Evolutionary conservation across 805 yeast genomes (phyloP), one percentile per base, ranked within the genome.

Genomic region (Clavispora phyllophila): DNA sequence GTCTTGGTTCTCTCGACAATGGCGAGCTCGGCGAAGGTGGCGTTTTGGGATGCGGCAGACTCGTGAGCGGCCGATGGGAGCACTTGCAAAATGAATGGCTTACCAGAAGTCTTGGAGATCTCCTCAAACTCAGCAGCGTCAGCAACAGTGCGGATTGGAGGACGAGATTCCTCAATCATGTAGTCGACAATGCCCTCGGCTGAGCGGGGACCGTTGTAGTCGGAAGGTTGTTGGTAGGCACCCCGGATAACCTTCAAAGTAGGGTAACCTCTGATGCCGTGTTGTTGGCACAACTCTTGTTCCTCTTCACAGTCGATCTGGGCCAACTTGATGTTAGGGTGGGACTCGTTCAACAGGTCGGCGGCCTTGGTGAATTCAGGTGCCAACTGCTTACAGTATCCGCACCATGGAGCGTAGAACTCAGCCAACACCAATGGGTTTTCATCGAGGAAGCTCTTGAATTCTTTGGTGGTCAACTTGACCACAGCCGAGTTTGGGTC

Each of bases 331-430:
- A 86, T 82, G 42, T 77, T 70, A 48, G 84, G 78, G 52, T 65
- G 57, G 25, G 63, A 25, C 40, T 72, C 77, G 37, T 72, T 73
- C 59, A 86, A 72, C 15, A 58, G 54, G 53, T 82, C 80, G 39
- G 91, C 87, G 40, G 96, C 96, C 54, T 76, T 65, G 41, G 80
- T 71, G 53, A 75, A 86, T 63, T 87, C 83, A 27, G 96, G 96
- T 10, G 88, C 96, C 51, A 87, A 69, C 39, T 76, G 77, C 73
- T 90, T 88, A 76, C 97, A 90, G 70, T 90, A 93, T 14, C 96
- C 96, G 75, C 97, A 90, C 97, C 98, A 91, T 62, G 97, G 95
- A 14, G 96, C 96, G 63, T 83, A 87, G 67, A 87, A 87, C 66
- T 87, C 95, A 17, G 91, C 84, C 48, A 87, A 68, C 18, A 87